Evolutionary conservation across 345 rosid species (phyloP).

Genomic region (Hibiscus syriacus): DNA sequence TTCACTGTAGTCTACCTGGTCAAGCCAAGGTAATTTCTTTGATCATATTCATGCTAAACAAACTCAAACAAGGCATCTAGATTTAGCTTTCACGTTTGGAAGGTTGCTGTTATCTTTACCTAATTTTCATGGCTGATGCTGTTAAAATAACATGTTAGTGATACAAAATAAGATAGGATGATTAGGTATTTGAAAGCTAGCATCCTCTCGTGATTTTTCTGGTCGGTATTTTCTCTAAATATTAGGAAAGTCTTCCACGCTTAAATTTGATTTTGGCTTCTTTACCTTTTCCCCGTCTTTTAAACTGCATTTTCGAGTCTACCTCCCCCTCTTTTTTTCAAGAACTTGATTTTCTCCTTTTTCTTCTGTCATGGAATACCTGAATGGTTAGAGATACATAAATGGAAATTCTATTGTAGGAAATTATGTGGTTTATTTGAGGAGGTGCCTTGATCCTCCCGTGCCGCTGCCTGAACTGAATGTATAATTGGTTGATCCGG

Average conservation of each 20-base stretch:
- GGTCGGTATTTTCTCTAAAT: too few relatives aligned
- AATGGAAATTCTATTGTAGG: too few relatives aligned
- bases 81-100: background rate
- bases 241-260: too few relatives aligned
- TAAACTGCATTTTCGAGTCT: background rate
- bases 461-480: too few relatives aligned
- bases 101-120: background rate
- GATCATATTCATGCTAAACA: background rate
- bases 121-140: too few relatives aligned
- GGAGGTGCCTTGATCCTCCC: too few relatives aligned
- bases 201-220: background rate
- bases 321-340: background rate
- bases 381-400: too few relatives aligned
- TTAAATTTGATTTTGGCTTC: too few relatives aligned
- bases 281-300: too few relatives aligned
- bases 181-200: background rate
- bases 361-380: too few relatives aligned
- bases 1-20: slow-evolving; percentile 78
- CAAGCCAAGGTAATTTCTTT: slow-evolving; percentile 72
- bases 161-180: background rate
- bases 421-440: too few relatives aligned
- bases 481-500: too few relatives aligned
- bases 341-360: background rate
- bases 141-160: background rate
- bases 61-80: background rate